Percentiles rank a stretch among this genome's conserved stretches.
Conservation (phyloP, 805 yeast genomes). For the Nakazawaea ishiwadae region DNA sequence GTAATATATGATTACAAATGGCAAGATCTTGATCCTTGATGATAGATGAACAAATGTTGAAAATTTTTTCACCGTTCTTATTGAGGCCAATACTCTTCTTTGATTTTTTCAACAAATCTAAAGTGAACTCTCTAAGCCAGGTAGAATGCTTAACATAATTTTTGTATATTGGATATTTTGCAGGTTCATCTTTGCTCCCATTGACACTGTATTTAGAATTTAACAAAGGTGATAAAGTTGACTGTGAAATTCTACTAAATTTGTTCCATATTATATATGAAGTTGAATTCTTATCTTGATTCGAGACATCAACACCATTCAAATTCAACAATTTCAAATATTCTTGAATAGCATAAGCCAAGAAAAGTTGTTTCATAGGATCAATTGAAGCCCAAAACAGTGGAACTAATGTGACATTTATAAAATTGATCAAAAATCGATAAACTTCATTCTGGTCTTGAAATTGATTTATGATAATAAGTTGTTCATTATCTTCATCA, state of each 20-base stretch:
- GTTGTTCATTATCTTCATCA: conserved; percentile 30
- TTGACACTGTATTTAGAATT: conserved; percentile 63
- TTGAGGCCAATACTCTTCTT: conserved; percentile 24
- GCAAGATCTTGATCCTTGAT: conserved; percentile 67
- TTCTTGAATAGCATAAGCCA: conserved; percentile 89
- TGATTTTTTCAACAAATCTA: conserved; percentile 52
- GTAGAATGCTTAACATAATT: conserved; percentile 48
- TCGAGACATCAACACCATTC: conserved; percentile 17
- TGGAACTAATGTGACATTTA: conserved; percentile 70
- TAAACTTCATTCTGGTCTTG: conserved; percentile 57
- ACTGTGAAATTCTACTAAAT: conserved; percentile 60
- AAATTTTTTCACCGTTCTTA: conserved; percentile 37
- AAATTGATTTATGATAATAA: conserved; percentile 58
- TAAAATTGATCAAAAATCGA: conserved; percentile 56
- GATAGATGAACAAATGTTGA: conserved; percentile 58
- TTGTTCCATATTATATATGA: conserved; percentile 48
- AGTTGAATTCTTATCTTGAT: conserved; percentile 20
- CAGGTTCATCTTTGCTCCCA: conserved; percentile 38
- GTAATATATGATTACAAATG: conserved; percentile 67
- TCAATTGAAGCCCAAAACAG: conserved; percentile 88
- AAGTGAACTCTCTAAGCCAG: conserved; percentile 72
- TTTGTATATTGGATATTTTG: conserved; percentile 62
- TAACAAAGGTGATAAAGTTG: conserved; percentile 71
- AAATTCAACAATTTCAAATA: conserved; percentile 61
- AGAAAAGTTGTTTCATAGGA: conserved; percentile 75